Percentiles rank a stretch among this genome's conserved stretches.
Conservation (phyloP, 2,329 filamentous ascomycete genomes). For the Calonectria hongkongensis region DNA sequence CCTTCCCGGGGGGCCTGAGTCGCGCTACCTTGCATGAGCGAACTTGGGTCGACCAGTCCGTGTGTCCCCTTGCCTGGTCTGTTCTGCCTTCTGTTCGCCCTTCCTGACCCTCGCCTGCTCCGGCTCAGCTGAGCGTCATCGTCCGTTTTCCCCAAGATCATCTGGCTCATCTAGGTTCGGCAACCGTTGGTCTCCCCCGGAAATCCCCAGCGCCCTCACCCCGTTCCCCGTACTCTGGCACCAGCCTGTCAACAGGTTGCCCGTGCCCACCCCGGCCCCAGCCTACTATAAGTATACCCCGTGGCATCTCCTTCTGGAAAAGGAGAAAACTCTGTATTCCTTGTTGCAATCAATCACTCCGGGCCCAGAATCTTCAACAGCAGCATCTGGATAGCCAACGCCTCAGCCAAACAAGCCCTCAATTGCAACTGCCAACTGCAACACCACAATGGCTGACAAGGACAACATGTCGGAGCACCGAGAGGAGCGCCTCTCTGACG, state of each 20-base stretch:
- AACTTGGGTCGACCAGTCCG: conserved; percentile 13
- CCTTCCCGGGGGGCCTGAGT: conserved; percentile 24
- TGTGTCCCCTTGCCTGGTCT: conserved; percentile 22
- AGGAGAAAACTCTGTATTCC: conserved; percentile 30
- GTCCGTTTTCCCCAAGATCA: conserved; percentile 19
- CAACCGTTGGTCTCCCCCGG: conserved; percentile 23
- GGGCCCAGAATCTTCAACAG: conserved; percentile 11
- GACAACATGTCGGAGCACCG: conserved; percentile 43
- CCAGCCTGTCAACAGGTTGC: conserved; percentile 1
- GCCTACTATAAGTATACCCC: conserved; percentile 36
- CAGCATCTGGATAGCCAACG: conserved; percentile 5
- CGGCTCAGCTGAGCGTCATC: conserved; percentile 26
- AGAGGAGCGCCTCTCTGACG: conserved; percentile 40
- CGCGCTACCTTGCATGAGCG: conserved; percentile 22
- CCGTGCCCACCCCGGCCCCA: conserved; percentile 13
- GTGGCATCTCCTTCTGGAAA: conserved; percentile 29
- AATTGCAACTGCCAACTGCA: not conserved
- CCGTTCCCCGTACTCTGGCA: conserved; percentile 27
- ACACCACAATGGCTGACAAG: conserved; percentile 14
- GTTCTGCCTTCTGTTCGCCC: not conserved
- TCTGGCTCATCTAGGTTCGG: conserved; percentile 17
- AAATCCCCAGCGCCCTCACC: conserved; percentile 2
- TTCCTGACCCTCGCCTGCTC: not conserved
- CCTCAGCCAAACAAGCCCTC: not conserved
- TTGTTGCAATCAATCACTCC: conserved; percentile 22